These are phyloP conservation scores for Lipomyces starkeyi DNA, from an alignment of 805 yeast species.

Conservation along the genomic window DNA sequence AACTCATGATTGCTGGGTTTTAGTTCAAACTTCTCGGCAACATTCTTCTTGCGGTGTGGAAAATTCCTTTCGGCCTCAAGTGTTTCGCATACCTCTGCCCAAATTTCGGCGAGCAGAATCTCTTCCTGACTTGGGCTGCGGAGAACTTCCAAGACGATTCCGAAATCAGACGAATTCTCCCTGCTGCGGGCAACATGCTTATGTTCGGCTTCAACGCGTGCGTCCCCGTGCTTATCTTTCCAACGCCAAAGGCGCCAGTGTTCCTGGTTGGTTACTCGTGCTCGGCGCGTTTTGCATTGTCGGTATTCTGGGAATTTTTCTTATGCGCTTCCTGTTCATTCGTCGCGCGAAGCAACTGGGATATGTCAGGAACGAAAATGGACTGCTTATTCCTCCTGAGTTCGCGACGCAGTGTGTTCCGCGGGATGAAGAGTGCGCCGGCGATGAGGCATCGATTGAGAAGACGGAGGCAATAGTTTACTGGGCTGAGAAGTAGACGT, in stretches of 20 bases:
- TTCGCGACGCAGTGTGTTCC: no score
- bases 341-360: conserved; percentile 6
- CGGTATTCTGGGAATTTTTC: not conserved
- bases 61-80: conserved; percentile 49
- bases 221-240: conserved; percentile 52
- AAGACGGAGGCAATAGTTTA: no score
- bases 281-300: not conserved
- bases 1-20: conserved; percentile 29
- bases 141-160: conserved; percentile 42
- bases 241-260: conserved; percentile 41
- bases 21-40: conserved; percentile 30
- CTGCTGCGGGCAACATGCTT: conserved; percentile 46
- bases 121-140: conserved; percentile 41
- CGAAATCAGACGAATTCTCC: conserved; percentile 40
- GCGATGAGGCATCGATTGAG: no score
- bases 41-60: conserved; percentile 51
- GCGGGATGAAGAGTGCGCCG: no score
- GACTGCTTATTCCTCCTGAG: conserved; percentile 23
- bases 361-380: conserved; percentile 7
- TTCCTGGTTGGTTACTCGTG: conserved; percentile 38
- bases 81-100: conserved; percentile 26
- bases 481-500: no score
- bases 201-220: conserved; percentile 47
- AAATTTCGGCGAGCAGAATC: conserved; percentile 33
- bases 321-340: conserved; percentile 15